phyloP scores from a whole-genome alignment of 1,284 basidiomycete genomes.

The Butyriboletus appendiculatus region DNA sequence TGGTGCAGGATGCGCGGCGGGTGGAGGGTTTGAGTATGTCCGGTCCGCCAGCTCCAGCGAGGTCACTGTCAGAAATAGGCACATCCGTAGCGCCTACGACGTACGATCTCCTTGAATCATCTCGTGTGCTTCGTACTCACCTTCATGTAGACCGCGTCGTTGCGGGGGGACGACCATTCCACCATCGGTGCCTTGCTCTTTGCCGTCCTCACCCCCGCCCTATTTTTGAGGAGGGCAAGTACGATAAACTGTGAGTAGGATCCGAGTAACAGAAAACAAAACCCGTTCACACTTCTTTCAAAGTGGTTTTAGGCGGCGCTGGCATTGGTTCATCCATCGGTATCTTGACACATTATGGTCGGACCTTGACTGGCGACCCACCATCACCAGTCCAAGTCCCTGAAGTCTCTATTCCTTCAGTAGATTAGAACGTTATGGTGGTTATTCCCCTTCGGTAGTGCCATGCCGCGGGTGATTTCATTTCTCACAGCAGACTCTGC shows the following conservation, averaged over 20 bases:
- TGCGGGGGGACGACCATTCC: constrained; percentile 67
- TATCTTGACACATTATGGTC: constrained; percentile 53
- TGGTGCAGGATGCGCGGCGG: constrained; percentile 37
- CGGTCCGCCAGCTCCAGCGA: constrained; percentile 43
- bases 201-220: constrained; percentile 60
- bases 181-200: constrained; percentile 66
- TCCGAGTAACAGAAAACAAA: not conserved
- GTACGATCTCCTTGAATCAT: constrained; percentile 37
- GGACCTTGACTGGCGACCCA: constrained; percentile 51
- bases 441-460: not conserved
- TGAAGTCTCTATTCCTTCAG: constrained; percentile 16
- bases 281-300: not conserved
- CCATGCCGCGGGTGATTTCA: not conserved
- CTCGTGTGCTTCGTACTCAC: not conserved
- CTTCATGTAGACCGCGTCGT: constrained; percentile 46
- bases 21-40: constrained; percentile 47
- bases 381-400: constrained; percentile 42
- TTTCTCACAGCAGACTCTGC: not conserved
- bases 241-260: constrained; percentile 51
- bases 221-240: constrained; percentile 67
- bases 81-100: constrained; percentile 52
- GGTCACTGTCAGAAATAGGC: constrained; percentile 41
- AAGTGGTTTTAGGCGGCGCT: constrained; percentile 70
- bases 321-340: constrained; percentile 65
- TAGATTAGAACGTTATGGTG: not conserved